Evolutionary conservation across 2,329 filamentous ascomycete genomes (phyloP).

Genomic region (Calonectria hawksworthii): DNA sequence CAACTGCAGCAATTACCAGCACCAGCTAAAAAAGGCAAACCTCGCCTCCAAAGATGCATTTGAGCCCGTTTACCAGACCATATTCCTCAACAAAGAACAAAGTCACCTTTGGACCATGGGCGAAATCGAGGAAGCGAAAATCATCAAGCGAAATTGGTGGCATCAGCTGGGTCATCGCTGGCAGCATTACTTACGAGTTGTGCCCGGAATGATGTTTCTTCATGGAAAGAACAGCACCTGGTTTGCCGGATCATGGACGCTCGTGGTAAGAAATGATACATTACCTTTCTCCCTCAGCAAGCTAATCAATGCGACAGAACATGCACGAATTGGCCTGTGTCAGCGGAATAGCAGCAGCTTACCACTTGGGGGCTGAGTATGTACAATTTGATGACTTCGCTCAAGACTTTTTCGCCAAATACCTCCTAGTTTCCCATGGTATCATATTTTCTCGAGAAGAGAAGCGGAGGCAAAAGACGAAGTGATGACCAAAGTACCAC

Average conservation of each 20-base stretch:
- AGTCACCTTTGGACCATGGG: constrained; percentile 70
- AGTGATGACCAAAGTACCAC: not conserved
- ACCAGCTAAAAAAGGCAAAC: constrained; percentile 70
- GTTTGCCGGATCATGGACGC: constrained; percentile 77
- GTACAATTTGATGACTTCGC: constrained; percentile 69
- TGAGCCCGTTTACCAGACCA: constrained; percentile 79
- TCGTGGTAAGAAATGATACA: constrained; percentile 65
- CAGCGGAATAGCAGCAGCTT: constrained; percentile 78
- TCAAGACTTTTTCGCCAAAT: constrained; percentile 62
- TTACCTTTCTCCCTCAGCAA: not conserved
- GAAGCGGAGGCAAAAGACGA: constrained; percentile 40
- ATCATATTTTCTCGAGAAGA: constrained; percentile 54
- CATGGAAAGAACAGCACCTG: constrained; percentile 74
- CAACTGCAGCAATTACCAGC: constrained; percentile 82
- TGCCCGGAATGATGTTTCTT: constrained; percentile 80
- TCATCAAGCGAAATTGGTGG: constrained; percentile 77
- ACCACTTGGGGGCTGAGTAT: constrained; percentile 76
- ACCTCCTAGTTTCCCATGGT: constrained; percentile 61
- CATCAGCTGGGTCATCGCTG: constrained; percentile 76
- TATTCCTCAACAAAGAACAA: constrained; percentile 73
- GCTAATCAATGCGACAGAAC: constrained; percentile 55
- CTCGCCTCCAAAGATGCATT: constrained; percentile 47
- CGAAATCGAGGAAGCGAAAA: constrained; percentile 70
- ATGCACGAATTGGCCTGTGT: constrained; percentile 80
- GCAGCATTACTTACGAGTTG: constrained; percentile 74